Base-by-base conservation (phyloP, 345 rosid species). In the Gossypium thurberi region DNA sequence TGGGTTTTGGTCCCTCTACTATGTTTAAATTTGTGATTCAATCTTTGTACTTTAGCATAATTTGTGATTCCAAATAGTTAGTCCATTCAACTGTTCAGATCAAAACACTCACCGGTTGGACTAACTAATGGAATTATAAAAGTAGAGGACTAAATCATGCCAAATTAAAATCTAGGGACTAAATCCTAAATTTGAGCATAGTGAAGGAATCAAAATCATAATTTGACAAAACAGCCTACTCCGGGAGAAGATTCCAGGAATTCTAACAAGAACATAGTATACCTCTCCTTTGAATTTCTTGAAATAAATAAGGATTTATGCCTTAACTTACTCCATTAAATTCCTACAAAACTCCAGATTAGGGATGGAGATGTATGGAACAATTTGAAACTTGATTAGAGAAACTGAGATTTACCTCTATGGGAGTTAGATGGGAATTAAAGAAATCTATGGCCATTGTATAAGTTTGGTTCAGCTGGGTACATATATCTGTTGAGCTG, bases 381-480 rank as follows among this genome's bases (percentile, higher is more conserved):
- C n/a, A 15, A 62, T 33, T 9, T 63, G 47, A 40, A 63, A 37
- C 67, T n/a, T 37, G 40, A 28, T 14, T 26, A 72, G 28, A 58
- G 2, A 12, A 61, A 44, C 14, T 13, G 33, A 40, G 18, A 46
- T 10, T n/a, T 76, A 89, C 99, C 92, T 95, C 97, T 52, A 95
- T 52, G 18, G 98, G 99, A 62, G 70, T 84, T 53, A 92, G 85
- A 71, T 57, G 93, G 63, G 96, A 89, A 60, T 86, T 90, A 72
- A 92, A 95, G 87, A 95, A 95, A 82, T 92, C 99, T 37, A 74
- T 90, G 75, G 98, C 91, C 91, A 79, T 82, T 63, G 87, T 78
- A 52, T 76, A 91, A 7, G 81, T 91, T 87, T 95, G 99, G 58
- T 87, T 88, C 71, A 95, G 28, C 80, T 91, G 93, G 33, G 87